A percentile compares a stretch with the other conserved stretches of the same genome.
These are phyloP conservation scores for Salix purpurea DNA, from an alignment of 345 rosid genomes.

Conservation along the genomic window DNA sequence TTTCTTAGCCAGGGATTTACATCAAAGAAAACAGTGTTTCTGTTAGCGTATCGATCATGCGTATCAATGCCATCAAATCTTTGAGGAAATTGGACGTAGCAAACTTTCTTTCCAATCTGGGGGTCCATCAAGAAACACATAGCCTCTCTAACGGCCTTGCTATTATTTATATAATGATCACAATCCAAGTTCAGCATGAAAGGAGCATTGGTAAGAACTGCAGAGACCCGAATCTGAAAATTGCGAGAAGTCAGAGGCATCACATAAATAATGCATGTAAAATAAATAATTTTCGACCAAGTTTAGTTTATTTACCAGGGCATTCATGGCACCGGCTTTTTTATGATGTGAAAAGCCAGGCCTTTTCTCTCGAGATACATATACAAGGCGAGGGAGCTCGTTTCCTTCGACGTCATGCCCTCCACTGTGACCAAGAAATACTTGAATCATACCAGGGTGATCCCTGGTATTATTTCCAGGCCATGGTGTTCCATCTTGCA, in stretches of 20 bases:
- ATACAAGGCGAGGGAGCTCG: conserved; percentile 35
- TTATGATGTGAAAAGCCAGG: conserved; percentile 53
- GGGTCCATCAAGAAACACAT: conserved; percentile 38
- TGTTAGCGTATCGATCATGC: conserved; percentile 33
- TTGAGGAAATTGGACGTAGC: conserved; percentile 31
- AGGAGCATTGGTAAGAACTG: conserved; percentile 34
- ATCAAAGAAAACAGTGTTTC: conserved; percentile 35
- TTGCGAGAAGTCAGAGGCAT: conserved; percentile 1
- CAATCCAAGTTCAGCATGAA: conserved; percentile 37
- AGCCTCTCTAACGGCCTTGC: conserved; percentile 33
- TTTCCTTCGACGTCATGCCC: conserved; percentile 33
- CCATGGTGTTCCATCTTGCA: conserved; percentile 99
- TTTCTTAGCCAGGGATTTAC: conserved; percentile 4
- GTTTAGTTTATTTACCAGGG: conserved; percentile 50
- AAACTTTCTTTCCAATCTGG: conserved; percentile 29
- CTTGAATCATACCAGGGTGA: conserved; percentile 91
- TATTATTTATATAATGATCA: conserved; percentile 30
- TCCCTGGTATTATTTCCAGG: conserved; percentile 98
- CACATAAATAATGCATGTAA: neutral
- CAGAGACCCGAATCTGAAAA: conserved; percentile 28
- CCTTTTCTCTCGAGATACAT: conserved; percentile 34
- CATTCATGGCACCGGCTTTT: conserved; percentile 98
- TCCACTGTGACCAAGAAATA: conserved; percentile 34
- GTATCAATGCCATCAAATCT: conserved; percentile 33
- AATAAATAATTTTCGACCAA: neutral